A percentile compares a stretch with the other conserved stretches of the same genome.
These are phyloP conservation scores for Erigeron canadensis DNA, from an alignment of 129 eudicot genomes.

Conservation along the genomic window DNA sequence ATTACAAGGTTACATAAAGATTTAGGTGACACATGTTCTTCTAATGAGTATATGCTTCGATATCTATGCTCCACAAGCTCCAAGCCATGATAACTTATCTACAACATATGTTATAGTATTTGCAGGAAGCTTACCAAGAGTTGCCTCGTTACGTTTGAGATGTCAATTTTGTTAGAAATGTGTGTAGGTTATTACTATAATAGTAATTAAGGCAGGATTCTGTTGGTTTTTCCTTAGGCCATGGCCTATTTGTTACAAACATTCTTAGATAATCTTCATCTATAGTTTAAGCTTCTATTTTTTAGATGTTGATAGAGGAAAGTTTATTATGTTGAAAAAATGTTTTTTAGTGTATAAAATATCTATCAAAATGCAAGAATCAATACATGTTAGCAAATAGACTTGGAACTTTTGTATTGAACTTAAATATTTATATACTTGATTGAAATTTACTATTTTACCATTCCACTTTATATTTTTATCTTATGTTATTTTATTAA, in stretches of 20 bases:
- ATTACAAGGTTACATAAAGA: slow-evolving; percentile 86
- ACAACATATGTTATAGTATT: slow-evolving; percentile 5
- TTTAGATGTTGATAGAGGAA: too few relatives aligned
- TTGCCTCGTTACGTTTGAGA: slow-evolving; percentile 4
- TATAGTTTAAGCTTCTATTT: too few relatives aligned
- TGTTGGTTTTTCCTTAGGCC: background rate
- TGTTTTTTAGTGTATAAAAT: too few relatives aligned
- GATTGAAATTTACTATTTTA: too few relatives aligned
- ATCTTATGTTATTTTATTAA: too few relatives aligned
- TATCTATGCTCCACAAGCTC: slow-evolving; percentile 73
- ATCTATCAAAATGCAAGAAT: too few relatives aligned
- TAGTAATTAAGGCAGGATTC: slow-evolving; percentile 11
- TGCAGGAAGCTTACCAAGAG: background rate
- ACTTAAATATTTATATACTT: too few relatives aligned
- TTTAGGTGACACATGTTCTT: slow-evolving; percentile 85
- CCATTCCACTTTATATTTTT: too few relatives aligned
- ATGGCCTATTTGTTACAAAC: background rate
- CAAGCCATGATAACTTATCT: slow-evolving; percentile 36
- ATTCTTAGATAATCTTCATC: background rate
- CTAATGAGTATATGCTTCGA: slow-evolving; percentile 85
- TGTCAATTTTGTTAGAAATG: slow-evolving; percentile 30
- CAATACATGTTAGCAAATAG: too few relatives aligned
- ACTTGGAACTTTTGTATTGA: too few relatives aligned
- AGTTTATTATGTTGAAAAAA: too few relatives aligned
- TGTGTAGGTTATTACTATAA: slow-evolving; percentile 10